Percentiles rank a stretch among this genome's conserved stretches.
These are phyloP conservation scores for Aspergillus sp. DNA, from an alignment of 2,329 filamentous ascomycete genomes.

Conservation along the genomic window DNA sequence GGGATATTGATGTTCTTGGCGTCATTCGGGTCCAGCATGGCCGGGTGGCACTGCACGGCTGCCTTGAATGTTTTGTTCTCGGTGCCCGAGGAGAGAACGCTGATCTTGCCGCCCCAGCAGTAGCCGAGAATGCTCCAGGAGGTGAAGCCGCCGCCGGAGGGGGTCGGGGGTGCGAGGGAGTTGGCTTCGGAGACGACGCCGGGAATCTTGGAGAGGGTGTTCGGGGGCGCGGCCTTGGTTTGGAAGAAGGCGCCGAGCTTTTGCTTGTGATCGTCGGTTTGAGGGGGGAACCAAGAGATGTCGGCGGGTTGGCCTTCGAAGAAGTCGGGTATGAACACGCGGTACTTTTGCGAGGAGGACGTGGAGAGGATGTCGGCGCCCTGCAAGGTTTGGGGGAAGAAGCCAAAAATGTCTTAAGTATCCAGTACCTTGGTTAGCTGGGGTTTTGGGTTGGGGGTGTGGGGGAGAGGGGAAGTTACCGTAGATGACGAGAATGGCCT, in stretches of 20 bases:
- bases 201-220: conserved; percentile 56
- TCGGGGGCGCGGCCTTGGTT: conserved; percentile 57
- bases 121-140: conserved; percentile 61
- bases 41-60: conserved; percentile 57
- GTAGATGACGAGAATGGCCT: conserved; percentile 58
- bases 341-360: conserved; percentile 66
- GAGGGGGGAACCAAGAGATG: conserved; percentile 61
- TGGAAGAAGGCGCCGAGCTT: conserved; percentile 62
- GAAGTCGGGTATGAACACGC: conserved; percentile 89
- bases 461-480: conserved; percentile 28
- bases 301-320: conserved; percentile 73
- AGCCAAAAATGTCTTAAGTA: conserved; percentile 60
- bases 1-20: conserved; percentile 57
- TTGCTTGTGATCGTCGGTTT: conserved; percentile 59
- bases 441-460: neutral
- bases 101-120: conserved; percentile 62
- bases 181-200: conserved; percentile 56
- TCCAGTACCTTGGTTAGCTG: neutral
- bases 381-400: conserved; percentile 62
- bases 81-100: conserved; percentile 51
- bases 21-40: conserved; percentile 61
- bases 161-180: conserved; percentile 37
- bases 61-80: conserved; percentile 57
- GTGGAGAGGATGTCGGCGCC: conserved; percentile 63
- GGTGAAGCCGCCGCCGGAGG: conserved; percentile 40